These are phyloP conservation scores for Tirmania nivea DNA, from an alignment of 495 filamentous ascomycete genomes.

Conservation along the genomic window DNA sequence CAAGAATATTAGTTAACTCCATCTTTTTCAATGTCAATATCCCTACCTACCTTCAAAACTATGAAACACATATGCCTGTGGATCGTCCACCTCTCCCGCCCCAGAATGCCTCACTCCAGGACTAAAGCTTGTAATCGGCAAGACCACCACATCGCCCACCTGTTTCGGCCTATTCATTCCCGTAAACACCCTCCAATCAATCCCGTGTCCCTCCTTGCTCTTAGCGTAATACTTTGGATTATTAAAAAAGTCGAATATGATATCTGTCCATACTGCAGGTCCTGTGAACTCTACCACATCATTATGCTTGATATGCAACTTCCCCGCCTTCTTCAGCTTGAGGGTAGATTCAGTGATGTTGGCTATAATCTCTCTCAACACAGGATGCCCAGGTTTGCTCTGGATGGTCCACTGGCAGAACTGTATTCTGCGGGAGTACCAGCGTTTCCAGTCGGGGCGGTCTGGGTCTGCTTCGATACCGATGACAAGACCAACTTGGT, in stretches of 20 bases:
- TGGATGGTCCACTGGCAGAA: slow-evolving; percentile 99
- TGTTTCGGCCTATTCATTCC: slow-evolving; percentile 62
- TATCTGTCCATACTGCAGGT: slow-evolving; percentile 85
- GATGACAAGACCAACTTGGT: slow-evolving; percentile 61
- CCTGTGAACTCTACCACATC: slow-evolving; percentile 92
- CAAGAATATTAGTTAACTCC: too few relatives aligned
- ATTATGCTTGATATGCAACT: slow-evolving; percentile 45
- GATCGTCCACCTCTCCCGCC: slow-evolving; percentile 70
- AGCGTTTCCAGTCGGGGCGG: slow-evolving; percentile 73
- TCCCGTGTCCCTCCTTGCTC: slow-evolving; percentile 41
- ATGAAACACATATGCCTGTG: slow-evolving; percentile 96
- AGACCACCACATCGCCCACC: slow-evolving; percentile 77
- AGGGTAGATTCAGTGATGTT: slow-evolving; percentile 68
- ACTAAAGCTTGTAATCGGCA: slow-evolving; percentile 94
- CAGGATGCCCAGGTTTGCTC: slow-evolving; percentile 79
- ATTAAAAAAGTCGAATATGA: slow-evolving; percentile 82
- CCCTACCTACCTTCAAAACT: slow-evolving; percentile 66
- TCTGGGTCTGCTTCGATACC: slow-evolving; percentile 96
- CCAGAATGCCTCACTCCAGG: slow-evolving; percentile 88
- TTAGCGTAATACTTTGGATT: slow-evolving; percentile 76
- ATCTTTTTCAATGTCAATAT: too few relatives aligned
- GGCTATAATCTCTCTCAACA: slow-evolving; percentile 68
- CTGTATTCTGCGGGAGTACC: slow-evolving; percentile 89
- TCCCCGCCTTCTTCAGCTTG: slow-evolving; percentile 45
- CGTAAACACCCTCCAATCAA: slow-evolving; percentile 77